Percentiles rank a stretch among this genome's conserved stretches.
phyloP scores from a whole-genome alignment of 2,329 filamentous ascomycete genomes.

The Podosphaera leucotricha region DNA sequence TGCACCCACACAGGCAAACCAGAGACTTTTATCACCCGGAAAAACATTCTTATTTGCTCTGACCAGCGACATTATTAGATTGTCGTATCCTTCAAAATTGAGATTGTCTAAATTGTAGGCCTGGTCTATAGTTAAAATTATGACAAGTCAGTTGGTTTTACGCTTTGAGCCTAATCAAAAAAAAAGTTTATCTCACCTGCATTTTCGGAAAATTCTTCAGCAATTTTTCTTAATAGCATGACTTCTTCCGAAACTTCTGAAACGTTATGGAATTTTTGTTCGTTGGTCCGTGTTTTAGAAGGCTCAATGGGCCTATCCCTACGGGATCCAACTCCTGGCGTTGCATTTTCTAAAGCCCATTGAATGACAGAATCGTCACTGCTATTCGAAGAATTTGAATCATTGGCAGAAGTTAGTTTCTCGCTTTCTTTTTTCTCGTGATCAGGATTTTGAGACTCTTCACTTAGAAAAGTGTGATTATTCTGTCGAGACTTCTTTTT shows the following conservation, averaged over 20 bases:
- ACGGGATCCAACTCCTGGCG: background rate
- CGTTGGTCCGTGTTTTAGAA: background rate
- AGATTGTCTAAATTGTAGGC: background rate
- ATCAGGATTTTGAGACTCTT: background rate
- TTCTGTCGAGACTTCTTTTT: background rate
- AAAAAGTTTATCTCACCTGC: background rate
- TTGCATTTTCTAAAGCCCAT: constrained; percentile 2
- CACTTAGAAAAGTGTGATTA: background rate
- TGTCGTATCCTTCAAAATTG: constrained; percentile 2
- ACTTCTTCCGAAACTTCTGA: constrained; percentile 2
- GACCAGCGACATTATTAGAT: constrained; percentile 7
- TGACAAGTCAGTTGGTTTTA: background rate
- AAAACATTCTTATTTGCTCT: constrained; percentile 10
- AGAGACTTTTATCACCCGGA: constrained; percentile 12
- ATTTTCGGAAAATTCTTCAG: background rate
- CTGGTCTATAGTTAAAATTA: background rate
- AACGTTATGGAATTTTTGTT: constrained; percentile 2
- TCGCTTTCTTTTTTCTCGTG: constrained; percentile 1
- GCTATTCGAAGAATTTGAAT: background rate
- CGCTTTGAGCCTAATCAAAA: background rate
- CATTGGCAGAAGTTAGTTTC: constrained; percentile 1
- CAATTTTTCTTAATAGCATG: constrained; percentile 1
- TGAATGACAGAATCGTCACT: constrained; percentile 4
- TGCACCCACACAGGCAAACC: constrained; percentile 11
- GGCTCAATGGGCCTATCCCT: no score